Conservation (phyloP, 768 basidiomycete genomes). For the Psilocybe sp. region DNA sequence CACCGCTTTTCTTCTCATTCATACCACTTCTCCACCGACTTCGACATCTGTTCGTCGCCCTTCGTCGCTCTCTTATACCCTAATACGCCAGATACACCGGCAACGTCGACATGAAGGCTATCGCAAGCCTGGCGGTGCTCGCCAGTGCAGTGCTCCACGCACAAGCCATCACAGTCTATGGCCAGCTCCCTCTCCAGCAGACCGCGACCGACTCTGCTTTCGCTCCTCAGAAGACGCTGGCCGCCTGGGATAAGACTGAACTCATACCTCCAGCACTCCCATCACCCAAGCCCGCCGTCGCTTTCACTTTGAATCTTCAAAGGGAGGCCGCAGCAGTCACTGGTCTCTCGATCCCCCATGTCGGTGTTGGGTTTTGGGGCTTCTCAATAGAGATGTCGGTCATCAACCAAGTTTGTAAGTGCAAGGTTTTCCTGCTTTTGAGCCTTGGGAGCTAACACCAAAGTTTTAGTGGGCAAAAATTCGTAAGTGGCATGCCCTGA, state of each 20-base stretch:
- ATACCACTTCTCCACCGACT: too few relatives aligned
- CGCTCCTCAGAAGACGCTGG: constrained; percentile 27
- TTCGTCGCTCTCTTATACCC: not conserved
- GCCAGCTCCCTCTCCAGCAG: constrained; percentile 29
- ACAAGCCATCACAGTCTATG: constrained; percentile 25
- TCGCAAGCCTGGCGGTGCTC: constrained; percentile 9
- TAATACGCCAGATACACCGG: not conserved
- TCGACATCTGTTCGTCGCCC: too few relatives aligned
- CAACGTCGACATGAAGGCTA: constrained; percentile 4
- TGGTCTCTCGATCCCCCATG: constrained; percentile 35
- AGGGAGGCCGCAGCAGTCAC: constrained; percentile 25
- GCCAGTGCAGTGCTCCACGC: constrained; percentile 10
- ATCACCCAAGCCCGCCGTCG: constrained; percentile 34
- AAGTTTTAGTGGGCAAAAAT: constrained; percentile 42
- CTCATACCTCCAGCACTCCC: constrained; percentile 51
- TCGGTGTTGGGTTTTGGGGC: constrained; percentile 14
- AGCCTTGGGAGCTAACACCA: not conserved
- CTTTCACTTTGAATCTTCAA: constrained; percentile 44
- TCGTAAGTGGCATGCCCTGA: constrained; percentile 25
- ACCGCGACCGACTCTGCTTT: constrained; percentile 19
- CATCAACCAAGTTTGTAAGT: constrained; percentile 51
- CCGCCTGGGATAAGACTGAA: constrained; percentile 51
- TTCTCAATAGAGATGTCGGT: constrained; percentile 17
- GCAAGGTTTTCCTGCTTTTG: not conserved
- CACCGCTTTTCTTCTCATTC: too few relatives aligned